Evolutionary conservation across 2,329 filamentous ascomycete genomes (phyloP).

Genomic region (Magnaporthiopsis incrustans): DNA sequence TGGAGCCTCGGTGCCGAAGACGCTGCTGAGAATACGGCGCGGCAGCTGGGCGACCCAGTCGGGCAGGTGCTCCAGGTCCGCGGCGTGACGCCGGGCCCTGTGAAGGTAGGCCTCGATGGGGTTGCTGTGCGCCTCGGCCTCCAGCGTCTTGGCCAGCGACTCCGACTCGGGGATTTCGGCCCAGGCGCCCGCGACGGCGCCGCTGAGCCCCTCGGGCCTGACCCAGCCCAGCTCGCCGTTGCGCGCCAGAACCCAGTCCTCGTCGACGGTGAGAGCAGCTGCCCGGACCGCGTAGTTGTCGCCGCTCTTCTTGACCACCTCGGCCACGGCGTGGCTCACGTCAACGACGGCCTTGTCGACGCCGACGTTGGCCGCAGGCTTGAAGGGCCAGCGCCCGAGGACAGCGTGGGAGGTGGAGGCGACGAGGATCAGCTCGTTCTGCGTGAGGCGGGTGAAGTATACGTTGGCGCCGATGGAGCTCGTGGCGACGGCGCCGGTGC

Average conservation of each 20-base stretch:
- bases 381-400: slow-evolving; percentile 64
- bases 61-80: slow-evolving; percentile 71
- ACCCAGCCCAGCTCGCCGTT: slow-evolving; percentile 78
- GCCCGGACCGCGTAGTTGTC: slow-evolving; percentile 70
- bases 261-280: slow-evolving; percentile 57
- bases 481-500: slow-evolving; percentile 68
- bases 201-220: slow-evolving; percentile 74
- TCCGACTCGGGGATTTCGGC: slow-evolving; percentile 68
- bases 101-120: slow-evolving; percentile 77
- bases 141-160: slow-evolving; percentile 69
- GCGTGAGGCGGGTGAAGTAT: slow-evolving; percentile 78
- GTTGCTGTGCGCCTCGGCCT: slow-evolving; percentile 80
- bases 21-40: slow-evolving; percentile 55
- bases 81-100: slow-evolving; percentile 71
- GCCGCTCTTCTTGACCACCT: slow-evolving; percentile 65
- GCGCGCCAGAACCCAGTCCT: slow-evolving; percentile 76
- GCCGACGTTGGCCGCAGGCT: slow-evolving; percentile 27
- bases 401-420: slow-evolving; percentile 72
- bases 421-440: slow-evolving; percentile 63
- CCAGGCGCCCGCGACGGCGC: slow-evolving; percentile 71
- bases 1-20: slow-evolving; percentile 48
- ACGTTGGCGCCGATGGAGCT: slow-evolving; percentile 74
- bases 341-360: slow-evolving; percentile 47
- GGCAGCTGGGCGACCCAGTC: slow-evolving; percentile 65
- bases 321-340: slow-evolving; percentile 53